Base-by-base conservation (phyloP, 306 rosid genomes). In the Lotus japonicus region DNA sequence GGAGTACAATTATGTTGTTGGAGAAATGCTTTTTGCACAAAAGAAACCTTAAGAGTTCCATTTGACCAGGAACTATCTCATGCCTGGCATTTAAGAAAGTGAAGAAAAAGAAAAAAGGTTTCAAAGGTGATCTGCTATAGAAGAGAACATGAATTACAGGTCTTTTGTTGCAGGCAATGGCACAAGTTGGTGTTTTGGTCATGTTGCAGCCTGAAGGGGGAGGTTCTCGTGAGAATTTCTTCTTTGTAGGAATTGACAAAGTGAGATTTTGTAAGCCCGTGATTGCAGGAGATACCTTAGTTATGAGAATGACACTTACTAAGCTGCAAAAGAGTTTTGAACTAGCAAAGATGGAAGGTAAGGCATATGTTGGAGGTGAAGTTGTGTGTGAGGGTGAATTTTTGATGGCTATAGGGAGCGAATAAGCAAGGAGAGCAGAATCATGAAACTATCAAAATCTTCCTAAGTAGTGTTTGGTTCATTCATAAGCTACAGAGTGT, bases 161-260 rank as follows among this genome's bases (percentile, higher is more conserved):
- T 65, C 41, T 46, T 72, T 74, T 59, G 46, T 26, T 69, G 53
- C 84, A 89, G 98, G 98, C 98, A 80, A 76, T 92, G 95, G 98
- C 98, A 49, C 98, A 92, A 73, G 96, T 86, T 65, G 98, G 98
- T 41, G 98, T 96, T 61, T 66, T 92, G 66, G 89, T 89, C 17
- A 92, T 92, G 96, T 79, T 87, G 85, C 92, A 87, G 78, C 96
- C 92, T 6, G 96, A 92, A 65, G 92, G 86, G 54, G 98, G 98
- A 66, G 92, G 95, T 15, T 89, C 95, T 55, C 92, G 86, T 2
- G 87, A 84, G 2, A 86, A 79, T 62, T 92, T 92, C 91, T 87
- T 89, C 89, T 89, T 92, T 46, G 97, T 92, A 4, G 98, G 97
- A 73, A 88, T 92, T 26, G 98, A 92, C 82, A 89, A 83, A 88